Conservation (phyloP, 208 protist genomes). For the Crithidia expoeki region DNA sequence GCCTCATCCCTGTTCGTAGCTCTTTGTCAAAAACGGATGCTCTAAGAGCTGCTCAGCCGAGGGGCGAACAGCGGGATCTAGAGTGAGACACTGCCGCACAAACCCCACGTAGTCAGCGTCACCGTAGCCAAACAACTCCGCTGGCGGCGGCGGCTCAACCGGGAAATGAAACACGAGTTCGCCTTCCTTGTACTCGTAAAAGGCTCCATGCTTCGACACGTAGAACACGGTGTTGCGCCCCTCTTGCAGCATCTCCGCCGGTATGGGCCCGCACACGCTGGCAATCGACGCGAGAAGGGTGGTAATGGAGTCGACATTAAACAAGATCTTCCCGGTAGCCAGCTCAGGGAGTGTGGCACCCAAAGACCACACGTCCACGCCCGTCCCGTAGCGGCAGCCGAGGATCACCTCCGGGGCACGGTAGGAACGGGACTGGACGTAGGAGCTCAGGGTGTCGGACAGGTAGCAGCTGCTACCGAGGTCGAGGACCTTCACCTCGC, state of each 20-base stretch:
- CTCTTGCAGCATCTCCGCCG: conserved; percentile 87
- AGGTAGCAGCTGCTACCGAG: conserved; percentile 87
- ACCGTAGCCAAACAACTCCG: conserved; percentile 49
- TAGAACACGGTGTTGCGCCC: conserved; percentile 86
- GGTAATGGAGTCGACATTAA: conserved; percentile 79
- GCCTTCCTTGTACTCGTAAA: conserved; percentile 67
- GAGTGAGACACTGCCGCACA: conserved; percentile 67
- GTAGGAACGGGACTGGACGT: conserved; percentile 95
- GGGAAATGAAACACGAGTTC: conserved; percentile 66
- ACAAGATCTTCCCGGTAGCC: conserved; percentile 86
- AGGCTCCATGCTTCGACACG: conserved; percentile 94
- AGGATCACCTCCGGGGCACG: conserved; percentile 93
- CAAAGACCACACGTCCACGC: conserved; percentile 91
- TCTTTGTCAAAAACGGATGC: conserved; percentile 67
- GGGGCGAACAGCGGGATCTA: conserved; percentile 60
- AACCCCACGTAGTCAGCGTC: conserved; percentile 76
- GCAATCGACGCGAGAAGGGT: conserved; percentile 64
- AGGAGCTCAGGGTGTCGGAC: conserved; percentile 79
- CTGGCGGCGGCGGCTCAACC: conserved; percentile 49
- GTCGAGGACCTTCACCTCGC: conserved; percentile 89
- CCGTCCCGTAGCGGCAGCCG: conserved; percentile 74
- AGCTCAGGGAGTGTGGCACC: conserved; percentile 96
- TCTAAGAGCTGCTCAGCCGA: conserved; percentile 60
- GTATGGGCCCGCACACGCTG: conserved; percentile 72
- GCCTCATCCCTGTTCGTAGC: conserved; percentile 8